phyloP scores from a whole-genome alignment of 164 flowering plant genomes.

The Nelumbo lutea region DNA sequence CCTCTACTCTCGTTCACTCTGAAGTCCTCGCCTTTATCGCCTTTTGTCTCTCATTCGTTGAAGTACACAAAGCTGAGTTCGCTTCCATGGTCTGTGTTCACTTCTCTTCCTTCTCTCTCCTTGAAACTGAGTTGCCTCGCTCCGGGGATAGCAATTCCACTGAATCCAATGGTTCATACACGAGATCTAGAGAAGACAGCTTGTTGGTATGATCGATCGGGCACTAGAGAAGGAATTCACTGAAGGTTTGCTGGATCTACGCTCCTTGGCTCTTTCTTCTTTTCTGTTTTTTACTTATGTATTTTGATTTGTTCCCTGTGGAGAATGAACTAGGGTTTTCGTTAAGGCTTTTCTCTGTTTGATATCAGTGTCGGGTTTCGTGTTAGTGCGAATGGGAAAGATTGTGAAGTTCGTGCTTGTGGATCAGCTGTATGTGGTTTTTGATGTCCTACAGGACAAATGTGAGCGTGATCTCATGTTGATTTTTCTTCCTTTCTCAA shows the following conservation, averaged over 20 bases:
- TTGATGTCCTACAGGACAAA: not conserved
- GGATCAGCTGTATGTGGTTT: not conserved
- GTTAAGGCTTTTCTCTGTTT: conserved; percentile 1
- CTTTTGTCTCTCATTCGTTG: no score
- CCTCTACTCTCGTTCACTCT: no score
- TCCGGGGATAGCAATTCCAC: not conserved
- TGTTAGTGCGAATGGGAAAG: not conserved
- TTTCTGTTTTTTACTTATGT: not conserved
- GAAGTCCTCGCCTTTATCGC: no score
- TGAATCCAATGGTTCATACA: not conserved
- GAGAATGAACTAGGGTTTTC: not conserved
- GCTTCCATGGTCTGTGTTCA: no score
- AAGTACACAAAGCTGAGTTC: no score
- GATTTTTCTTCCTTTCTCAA: no score
- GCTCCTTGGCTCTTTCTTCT: not conserved
- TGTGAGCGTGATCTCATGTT: no score
- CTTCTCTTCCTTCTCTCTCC: conserved; percentile 3
- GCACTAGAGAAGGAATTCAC: conserved; percentile 5
- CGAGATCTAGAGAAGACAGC: conserved; percentile 1
- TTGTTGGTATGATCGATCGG: conserved; percentile 3
- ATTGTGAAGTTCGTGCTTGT: not conserved
- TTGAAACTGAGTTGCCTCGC: not conserved
- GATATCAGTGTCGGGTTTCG: not conserved
- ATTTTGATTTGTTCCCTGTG: not conserved
- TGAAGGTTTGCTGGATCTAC: not conserved